A percentile compares a stretch with the other conserved stretches of the same genome.
phyloP scores from a whole-genome alignment of 2,329 filamentous ascomycete species.

The Aspergillus latus region DNA sequence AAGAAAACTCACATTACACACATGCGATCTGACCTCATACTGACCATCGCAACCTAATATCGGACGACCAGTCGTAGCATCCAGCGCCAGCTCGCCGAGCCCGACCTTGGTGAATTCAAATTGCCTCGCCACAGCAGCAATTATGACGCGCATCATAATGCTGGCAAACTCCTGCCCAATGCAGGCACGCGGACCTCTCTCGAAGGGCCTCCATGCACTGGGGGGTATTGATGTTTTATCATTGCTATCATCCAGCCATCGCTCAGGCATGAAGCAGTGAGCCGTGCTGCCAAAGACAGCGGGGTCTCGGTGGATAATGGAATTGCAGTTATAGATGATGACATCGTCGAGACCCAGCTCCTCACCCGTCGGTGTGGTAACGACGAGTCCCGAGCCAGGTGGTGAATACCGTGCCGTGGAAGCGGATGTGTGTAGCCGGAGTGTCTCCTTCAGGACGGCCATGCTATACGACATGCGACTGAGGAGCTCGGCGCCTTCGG shows the following conservation, averaged over 20 bases:
- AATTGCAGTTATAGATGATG: slow-evolving; percentile 16
- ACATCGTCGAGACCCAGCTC: slow-evolving; percentile 14
- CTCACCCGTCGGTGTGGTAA: slow-evolving; percentile 10
- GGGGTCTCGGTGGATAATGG: slow-evolving; percentile 22
- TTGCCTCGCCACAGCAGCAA: slow-evolving; percentile 3
- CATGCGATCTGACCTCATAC: too few species aligned
- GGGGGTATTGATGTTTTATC: slow-evolving; percentile 18
- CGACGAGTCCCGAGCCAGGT: slow-evolving; percentile 13
- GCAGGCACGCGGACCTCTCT: slow-evolving; percentile 48
- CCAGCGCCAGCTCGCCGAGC: not conserved
- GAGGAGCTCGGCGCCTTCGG: slow-evolving; percentile 46
- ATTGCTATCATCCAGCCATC: slow-evolving; percentile 30
- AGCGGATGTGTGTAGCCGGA: slow-evolving; percentile 53
- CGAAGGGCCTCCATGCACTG: slow-evolving; percentile 50
- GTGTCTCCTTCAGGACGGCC: slow-evolving; percentile 56
- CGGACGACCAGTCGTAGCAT: too few species aligned
- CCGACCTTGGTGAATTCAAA: slow-evolving; percentile 13
- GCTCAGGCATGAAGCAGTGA: slow-evolving; percentile 38
- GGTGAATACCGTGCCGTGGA: slow-evolving; percentile 16
- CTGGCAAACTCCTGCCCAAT: slow-evolving; percentile 51
- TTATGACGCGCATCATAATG: slow-evolving; percentile 33
- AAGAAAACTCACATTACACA: too few species aligned
- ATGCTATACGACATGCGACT: slow-evolving; percentile 51
- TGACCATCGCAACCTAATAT: too few species aligned
- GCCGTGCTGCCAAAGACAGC: slow-evolving; percentile 17